These are phyloP conservation scores for Boletus sp. DNA, from an alignment of 768 basidiomycete species.

Conservation along the genomic window DNA sequence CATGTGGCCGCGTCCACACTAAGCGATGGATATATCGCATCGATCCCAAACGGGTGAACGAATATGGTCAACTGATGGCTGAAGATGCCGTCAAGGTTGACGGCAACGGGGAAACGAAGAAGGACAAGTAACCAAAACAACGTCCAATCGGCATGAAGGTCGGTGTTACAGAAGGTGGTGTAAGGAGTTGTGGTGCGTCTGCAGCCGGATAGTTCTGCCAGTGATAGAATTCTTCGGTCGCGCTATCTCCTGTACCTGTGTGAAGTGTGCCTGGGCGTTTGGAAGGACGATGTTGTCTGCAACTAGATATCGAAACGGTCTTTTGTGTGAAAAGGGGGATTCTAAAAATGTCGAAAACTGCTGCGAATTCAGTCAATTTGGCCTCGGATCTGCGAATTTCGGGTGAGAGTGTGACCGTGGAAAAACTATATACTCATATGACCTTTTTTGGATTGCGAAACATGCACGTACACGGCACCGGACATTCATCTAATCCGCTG, in stretches of 20 bases:
- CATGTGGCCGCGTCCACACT: neutral
- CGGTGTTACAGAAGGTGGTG: conserved; percentile 10
- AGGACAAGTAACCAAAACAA: conserved; percentile 41
- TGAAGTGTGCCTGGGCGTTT: too few relatives aligned
- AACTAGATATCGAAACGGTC: too few relatives aligned
- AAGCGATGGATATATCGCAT: conserved; percentile 97
- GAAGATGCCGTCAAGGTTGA: conserved; percentile 43
- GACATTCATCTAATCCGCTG: conserved; percentile 35
- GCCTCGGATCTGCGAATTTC: neutral
- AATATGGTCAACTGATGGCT: conserved; percentile 85
- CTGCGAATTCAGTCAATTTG: conserved; percentile 3
- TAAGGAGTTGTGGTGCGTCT: neutral
- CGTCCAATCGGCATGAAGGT: conserved; percentile 5
- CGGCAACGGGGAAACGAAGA: conserved; percentile 51
- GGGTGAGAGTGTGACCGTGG: conserved; percentile 21
- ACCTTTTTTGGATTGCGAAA: conserved; percentile 26
- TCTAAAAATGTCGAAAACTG: conserved; percentile 9
- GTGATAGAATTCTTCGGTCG: conserved; percentile 4
- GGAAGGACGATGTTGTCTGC: too few relatives aligned
- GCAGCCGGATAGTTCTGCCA: neutral
- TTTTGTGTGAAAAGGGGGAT: conserved; percentile 6
- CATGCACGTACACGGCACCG: conserved; percentile 30
- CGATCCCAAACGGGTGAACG: conserved; percentile 93
- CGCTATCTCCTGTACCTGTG: conserved; percentile 11
- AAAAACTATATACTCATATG: conserved; percentile 13